Conservation (phyloP, 352 stramenopile species). For the Pythium dissimile region DNA sequence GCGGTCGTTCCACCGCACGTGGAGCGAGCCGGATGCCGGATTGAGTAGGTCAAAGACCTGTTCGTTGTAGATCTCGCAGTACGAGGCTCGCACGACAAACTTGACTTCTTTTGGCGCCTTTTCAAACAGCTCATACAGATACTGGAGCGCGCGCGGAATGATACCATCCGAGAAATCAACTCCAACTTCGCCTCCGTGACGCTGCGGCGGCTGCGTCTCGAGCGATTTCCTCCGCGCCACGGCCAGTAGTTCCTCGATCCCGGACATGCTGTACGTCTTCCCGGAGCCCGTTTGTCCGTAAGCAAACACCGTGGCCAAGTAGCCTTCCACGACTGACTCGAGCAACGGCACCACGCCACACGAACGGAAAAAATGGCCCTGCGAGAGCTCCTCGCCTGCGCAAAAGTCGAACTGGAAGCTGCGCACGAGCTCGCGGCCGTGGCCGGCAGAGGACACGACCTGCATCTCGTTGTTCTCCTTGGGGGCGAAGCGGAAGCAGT, state of each 20-base stretch:
- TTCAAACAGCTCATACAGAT: conserved; percentile 55
- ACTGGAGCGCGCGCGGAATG: conserved; percentile 69
- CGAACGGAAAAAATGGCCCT: conserved; percentile 58
- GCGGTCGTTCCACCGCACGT: conserved; percentile 68
- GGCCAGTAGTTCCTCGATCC: conserved; percentile 61
- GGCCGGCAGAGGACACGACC: conserved; percentile 38
- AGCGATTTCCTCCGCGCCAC: conserved; percentile 21
- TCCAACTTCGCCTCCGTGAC: background rate
- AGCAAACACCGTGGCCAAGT: conserved; percentile 90
- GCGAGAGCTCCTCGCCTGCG: conserved; percentile 53
- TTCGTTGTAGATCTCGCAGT: conserved; percentile 87
- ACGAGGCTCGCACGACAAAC: conserved; percentile 67
- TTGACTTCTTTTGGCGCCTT: conserved; percentile 40
- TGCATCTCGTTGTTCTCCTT: conserved; percentile 53
- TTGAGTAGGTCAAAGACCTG: conserved; percentile 79
- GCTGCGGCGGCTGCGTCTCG: background rate
- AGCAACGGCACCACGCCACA: conserved; percentile 58
- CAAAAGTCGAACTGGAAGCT: conserved; percentile 80
- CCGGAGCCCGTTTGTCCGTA: conserved; percentile 92
- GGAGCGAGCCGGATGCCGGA: conserved; percentile 49
- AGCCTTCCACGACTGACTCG: conserved; percentile 65
- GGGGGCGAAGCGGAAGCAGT: conserved; percentile 48
- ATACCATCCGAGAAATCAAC: conserved; percentile 58
- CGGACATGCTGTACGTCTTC: conserved; percentile 84
- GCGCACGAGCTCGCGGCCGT: conserved; percentile 60